Evolutionary conservation across 148 eudicot genomes (phyloP), one percentile per base, ranked within the genome.

Genomic region (Cornus kousa): DNA sequence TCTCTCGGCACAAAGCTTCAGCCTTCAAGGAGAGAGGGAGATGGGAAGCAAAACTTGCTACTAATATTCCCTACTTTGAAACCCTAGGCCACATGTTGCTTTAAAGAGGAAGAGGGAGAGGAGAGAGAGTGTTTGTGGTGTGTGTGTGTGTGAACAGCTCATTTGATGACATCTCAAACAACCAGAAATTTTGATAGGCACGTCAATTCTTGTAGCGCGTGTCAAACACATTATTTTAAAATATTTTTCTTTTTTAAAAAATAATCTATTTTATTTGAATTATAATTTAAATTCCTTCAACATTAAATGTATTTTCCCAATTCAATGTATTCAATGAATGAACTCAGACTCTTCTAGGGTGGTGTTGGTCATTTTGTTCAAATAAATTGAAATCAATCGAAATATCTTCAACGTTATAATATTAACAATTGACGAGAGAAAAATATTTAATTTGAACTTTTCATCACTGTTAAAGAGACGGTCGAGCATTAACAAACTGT

Each of bases 1-100:
- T 77, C 70, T 70, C 70, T 77, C 70, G 55, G 70, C 28, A 35
- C 20, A 70, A 31, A 70, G 17, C 67, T 28, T n/a, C 64, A 16
- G 64, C 37, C 37, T 35, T 35, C 17, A 19, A 77, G 71, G 48
- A 53, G 20, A 37, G 72, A 28, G 50, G 3, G 10, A 35, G 48
- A 43, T 5, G 6, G 48, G 48, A 43, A 43, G 48, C 9, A 43
- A 43, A 43, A 43, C 48, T 43, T 3, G 4, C 10, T 28, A 43
- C 48, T 43, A 43, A 5, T 43, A 53, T 3, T 50, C 5, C 8
- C 59, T 53, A 43, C 62, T 19, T 62, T 7, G 19, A n/a, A 19
- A 62, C 66, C 66, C 66, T 62, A 62, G 24, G 66, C 24, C 66
- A 62, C 66, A 62, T 62, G 19, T 3, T 62, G 66, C 66, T 62